Percentiles rank a stretch among this genome's conserved stretches.
Evolutionary conservation across 177 flowering plant genomes (phyloP).

Genomic region (Telopea speciosissima): DNA sequence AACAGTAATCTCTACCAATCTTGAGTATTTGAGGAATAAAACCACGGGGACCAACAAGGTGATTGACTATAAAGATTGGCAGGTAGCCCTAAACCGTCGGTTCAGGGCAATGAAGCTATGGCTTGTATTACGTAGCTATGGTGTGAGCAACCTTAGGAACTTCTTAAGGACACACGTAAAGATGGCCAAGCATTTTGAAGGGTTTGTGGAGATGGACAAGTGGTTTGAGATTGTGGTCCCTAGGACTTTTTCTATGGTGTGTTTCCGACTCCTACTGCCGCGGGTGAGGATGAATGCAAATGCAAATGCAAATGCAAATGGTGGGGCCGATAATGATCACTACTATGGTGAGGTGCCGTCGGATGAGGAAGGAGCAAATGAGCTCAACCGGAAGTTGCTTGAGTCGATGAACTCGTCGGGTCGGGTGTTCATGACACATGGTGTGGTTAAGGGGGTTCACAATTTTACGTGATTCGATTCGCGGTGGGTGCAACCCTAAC

Average conservation of each 20-base stretch:
- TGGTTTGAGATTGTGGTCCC: constrained; percentile 22
- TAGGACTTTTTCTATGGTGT: too few species aligned
- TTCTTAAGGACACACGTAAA: too few species aligned
- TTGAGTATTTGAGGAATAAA: constrained; percentile 57
- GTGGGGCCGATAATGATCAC: too few species aligned
- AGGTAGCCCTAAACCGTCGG: background rate
- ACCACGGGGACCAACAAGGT: constrained; percentile 50
- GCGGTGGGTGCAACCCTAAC: constrained; percentile 13
- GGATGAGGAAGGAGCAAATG: too few species aligned
- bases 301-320: too few species aligned
- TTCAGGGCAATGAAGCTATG: background rate
- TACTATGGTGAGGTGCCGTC: too few species aligned
- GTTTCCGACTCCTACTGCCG: too few species aligned
- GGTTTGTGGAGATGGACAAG: constrained; percentile 7
- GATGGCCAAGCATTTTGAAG: too few species aligned
- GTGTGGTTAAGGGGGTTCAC: background rate
- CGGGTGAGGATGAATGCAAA: too few species aligned
- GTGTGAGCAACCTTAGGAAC: constrained; percentile 19
- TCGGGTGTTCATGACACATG: constrained; percentile 42
- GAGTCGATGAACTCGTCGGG: too few species aligned
- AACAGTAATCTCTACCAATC: constrained; percentile 49
- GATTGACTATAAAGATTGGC: constrained; percentile 12
- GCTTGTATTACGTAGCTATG: constrained; percentile 45
- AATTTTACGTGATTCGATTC: too few species aligned
- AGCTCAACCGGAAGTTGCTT: too few species aligned